A percentile compares a stretch with the other conserved stretches of the same genome.
Conservation (phyloP, 495 filamentous ascomycete genomes). For the Glonium stellatum region DNA sequence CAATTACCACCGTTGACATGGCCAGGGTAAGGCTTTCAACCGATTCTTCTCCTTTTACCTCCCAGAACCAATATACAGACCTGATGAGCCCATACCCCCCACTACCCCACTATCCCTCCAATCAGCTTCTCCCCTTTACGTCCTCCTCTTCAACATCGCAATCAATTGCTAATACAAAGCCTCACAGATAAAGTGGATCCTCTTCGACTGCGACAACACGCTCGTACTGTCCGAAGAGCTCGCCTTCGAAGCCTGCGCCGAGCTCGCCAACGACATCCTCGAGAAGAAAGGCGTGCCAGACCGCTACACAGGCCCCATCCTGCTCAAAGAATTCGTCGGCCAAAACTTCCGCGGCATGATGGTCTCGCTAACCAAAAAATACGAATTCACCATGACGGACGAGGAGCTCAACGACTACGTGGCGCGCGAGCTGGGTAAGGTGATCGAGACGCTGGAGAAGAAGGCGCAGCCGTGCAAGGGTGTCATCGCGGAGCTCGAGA, state of each 20-base stretch:
- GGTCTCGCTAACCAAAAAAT: constrained; percentile 63
- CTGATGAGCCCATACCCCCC: not conserved
- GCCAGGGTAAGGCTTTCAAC: constrained; percentile 14
- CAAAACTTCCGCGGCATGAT: constrained; percentile 95
- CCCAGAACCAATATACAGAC: not conserved
- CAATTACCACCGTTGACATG: constrained; percentile 16
- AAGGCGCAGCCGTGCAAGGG: constrained; percentile 67
- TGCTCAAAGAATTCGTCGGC: constrained; percentile 83
- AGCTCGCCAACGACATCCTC: constrained; percentile 84
- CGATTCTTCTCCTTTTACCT: not conserved
- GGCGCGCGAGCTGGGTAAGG: constrained; percentile 67
- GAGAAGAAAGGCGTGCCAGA: constrained; percentile 53
- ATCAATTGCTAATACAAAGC: not conserved
- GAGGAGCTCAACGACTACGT: constrained; percentile 72
- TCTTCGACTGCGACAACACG: constrained; percentile 96
- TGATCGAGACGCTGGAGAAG: constrained; percentile 67
- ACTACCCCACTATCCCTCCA: not conserved
- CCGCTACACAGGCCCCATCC: constrained; percentile 70
- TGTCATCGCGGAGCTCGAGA: constrained; percentile 58
- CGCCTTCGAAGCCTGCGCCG: constrained; percentile 87
- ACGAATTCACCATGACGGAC: constrained; percentile 56
- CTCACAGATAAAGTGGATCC: constrained; percentile 64
- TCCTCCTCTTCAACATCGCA: not conserved
- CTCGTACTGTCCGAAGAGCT: constrained; percentile 85
- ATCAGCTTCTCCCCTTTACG: not conserved